phyloP scores from a whole-genome alignment of 306 rosid species.

The Benincasa hispida region DNA sequence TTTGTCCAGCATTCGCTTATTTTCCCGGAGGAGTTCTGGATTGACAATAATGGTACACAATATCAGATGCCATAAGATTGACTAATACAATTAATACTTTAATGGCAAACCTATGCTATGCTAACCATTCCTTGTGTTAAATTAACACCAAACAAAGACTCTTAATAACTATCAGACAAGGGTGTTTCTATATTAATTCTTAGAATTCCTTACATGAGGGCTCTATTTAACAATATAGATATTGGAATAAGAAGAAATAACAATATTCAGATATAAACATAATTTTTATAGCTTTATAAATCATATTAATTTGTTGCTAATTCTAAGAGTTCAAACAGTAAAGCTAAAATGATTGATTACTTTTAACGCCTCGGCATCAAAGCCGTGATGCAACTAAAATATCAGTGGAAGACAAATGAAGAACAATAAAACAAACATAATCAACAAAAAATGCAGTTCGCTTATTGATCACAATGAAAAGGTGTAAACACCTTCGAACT shows the following conservation, averaged over 20 bases:
- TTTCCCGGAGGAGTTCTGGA: conserved; percentile 94
- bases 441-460: neutral
- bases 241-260: neutral
- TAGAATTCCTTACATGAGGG: neutral
- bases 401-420: neutral
- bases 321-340: neutral
- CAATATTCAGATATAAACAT: neutral
- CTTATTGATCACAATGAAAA: neutral
- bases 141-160: neutral
- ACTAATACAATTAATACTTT: neutral
- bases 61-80: neutral
- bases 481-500: neutral
- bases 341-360: neutral
- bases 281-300: neutral
- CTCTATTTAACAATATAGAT: neutral
- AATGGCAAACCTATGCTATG: neutral
- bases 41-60: conserved; percentile 11
- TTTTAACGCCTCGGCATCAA: neutral
- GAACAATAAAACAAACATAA: neutral
- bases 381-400: neutral
- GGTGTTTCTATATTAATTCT: neutral
- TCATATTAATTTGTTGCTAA: neutral
- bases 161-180: neutral
- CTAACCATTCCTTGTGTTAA: neutral
- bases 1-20: conserved; percentile 95